Conservation (phyloP, 2,329 filamentous ascomycete species). For the Penicillium sp. region DNA sequence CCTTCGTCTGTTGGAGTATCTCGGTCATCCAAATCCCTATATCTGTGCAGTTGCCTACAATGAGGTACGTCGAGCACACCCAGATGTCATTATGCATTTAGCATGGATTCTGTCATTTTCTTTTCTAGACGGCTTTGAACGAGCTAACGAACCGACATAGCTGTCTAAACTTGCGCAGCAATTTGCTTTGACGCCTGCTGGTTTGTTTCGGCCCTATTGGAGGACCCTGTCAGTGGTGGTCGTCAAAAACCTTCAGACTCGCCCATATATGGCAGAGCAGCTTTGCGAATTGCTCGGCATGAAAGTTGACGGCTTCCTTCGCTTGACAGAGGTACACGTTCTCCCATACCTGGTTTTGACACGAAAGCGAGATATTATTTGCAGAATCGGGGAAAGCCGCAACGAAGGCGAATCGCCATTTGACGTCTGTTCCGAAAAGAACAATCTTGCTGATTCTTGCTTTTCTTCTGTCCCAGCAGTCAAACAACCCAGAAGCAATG, state of each 20-base stretch:
- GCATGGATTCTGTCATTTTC: not conserved
- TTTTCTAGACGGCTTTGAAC: not conserved
- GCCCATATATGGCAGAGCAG: conserved; percentile 75
- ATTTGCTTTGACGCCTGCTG: conserved; percentile 57
- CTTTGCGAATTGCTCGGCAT: conserved; percentile 77
- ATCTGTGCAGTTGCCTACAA: conserved; percentile 76
- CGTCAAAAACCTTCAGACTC: conserved; percentile 71
- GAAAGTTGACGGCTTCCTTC: conserved; percentile 66
- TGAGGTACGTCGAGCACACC: conserved; percentile 51
- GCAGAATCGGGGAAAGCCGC: conserved; percentile 69
- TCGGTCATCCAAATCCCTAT: conserved; percentile 76
- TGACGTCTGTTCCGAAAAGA: conserved; percentile 56
- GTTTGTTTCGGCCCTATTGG: conserved; percentile 84
- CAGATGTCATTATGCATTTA: not conserved
- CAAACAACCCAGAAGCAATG: conserved; percentile 61
- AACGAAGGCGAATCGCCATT: conserved; percentile 51
- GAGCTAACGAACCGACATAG: conserved; percentile 32
- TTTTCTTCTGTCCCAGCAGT: conserved; percentile 54
- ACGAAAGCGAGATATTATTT: conserved; percentile 70
- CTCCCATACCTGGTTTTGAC: conserved; percentile 80
- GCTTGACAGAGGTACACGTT: conserved; percentile 72
- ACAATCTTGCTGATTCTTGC: conserved; percentile 56
- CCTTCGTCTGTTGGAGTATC: conserved; percentile 75
- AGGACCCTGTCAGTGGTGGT: conserved; percentile 73
- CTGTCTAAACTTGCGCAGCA: conserved; percentile 66